phyloP scores from a whole-genome alignment of 345 rosid genomes.

The Pelargonium nanum region DNA sequence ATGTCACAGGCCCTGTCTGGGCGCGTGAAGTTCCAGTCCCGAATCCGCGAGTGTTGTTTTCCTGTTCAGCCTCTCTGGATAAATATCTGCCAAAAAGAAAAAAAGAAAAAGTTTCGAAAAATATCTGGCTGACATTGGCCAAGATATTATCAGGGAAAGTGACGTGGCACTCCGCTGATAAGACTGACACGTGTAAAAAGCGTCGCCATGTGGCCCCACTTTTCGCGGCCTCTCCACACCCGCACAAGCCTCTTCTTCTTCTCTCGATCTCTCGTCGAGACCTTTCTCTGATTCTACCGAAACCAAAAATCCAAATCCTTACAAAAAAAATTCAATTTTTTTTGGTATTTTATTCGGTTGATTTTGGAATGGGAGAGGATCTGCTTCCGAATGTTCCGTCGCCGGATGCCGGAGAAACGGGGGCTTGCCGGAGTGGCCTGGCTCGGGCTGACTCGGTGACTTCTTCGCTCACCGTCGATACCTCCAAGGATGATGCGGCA shows the following conservation, averaged over 20 bases:
- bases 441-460: conserved; percentile 26
- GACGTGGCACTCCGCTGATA: conserved; percentile 27
- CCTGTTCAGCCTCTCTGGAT: no score
- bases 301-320: background rate
- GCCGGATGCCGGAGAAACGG: background rate
- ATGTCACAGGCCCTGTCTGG: no score
- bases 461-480: conserved; percentile 23
- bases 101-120: no score
- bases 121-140: conserved; percentile 31
- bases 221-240: no score
- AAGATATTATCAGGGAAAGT: conserved; percentile 33
- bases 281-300: no score
- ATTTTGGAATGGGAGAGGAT: background rate
- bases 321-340: background rate
- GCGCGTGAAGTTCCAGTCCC: no score
- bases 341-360: background rate
- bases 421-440: conserved; percentile 21
- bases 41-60: no score
- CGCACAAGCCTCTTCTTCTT: background rate
- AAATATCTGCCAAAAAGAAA: background rate
- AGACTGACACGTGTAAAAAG: conserved; percentile 43
- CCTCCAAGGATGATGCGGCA: conserved; percentile 11
- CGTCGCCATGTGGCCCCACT: conserved; percentile 37
- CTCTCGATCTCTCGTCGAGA: no score
- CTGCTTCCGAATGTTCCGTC: background rate